Base-by-base conservation (phyloP, 495 filamentous ascomycete species). In the Podospora appendiculata region DNA sequence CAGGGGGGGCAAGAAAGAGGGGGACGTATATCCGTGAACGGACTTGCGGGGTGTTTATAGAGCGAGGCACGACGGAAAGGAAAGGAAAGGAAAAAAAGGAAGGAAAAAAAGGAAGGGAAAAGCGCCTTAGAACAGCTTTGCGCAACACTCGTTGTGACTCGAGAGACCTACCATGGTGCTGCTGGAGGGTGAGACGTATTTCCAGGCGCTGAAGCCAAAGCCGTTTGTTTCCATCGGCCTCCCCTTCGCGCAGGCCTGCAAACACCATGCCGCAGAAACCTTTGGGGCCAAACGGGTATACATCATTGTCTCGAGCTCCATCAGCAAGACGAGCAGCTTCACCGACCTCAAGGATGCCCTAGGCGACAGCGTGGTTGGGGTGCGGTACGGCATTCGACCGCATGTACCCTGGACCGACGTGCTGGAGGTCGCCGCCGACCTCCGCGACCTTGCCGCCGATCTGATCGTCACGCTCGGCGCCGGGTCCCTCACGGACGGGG, bases 371-470 rank as follows among this genome's bases (percentile, higher is more conserved):
- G 62, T 79, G 35, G 78, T 75, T 10, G 82, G 81, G 7, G 59
- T 72, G 12, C 71, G 76, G 5, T 69, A 76, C 36, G 82, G 83
- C 10, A 80, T 87, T 62, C 71, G 71, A 34, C 77, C 76, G 41
- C 82, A 85, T 60, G 81, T 80, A 3, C 69, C 76, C 34, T 84
- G 72, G 74, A 76, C 77, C 17, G 83, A 84, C 49, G 68, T 85
- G 3, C 51, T 85, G 3, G 70, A 79, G 39, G 76, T 85, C 33
- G 61, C 71, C 10, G 58, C 70, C 4, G 79, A 85, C 8, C 65
- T 76, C 1, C 59, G 70, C n/a, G 58, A 59, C 14, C 66, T 66
- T 13, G 50, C 72, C 9, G 77, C 76, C 4, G 82, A 87, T 69
- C 58, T 76, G 32, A 61, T 86, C 38, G 58, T 87, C 35, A 86